Conservation (phyloP, 2,329 filamentous ascomycete species). For the Fusarium domesticum region DNA sequence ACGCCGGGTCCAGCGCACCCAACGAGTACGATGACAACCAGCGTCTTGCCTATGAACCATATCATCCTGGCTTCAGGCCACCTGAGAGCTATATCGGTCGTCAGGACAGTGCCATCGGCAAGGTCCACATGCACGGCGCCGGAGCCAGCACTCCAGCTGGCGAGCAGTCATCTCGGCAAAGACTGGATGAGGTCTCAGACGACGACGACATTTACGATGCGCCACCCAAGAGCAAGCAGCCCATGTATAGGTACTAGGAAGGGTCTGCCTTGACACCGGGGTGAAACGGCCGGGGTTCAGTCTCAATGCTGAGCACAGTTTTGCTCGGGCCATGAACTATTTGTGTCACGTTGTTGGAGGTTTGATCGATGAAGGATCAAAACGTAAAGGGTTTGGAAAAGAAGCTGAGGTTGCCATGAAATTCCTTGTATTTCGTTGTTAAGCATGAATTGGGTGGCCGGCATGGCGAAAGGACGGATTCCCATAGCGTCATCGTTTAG, state of each 20-base stretch:
- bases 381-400: neutral
- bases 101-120: constrained; percentile 42
- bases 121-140: constrained; percentile 43
- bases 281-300: neutral
- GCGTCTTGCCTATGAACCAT: constrained; percentile 36
- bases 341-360: neutral
- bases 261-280: neutral
- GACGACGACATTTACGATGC: constrained; percentile 43
- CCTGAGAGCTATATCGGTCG: constrained; percentile 30
- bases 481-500: constrained; percentile 25
- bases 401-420: neutral
- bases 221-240: constrained; percentile 38
- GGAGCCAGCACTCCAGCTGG: constrained; percentile 19
- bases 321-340: neutral
- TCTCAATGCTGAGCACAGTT: neutral
- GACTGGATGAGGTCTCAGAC: constrained; percentile 30
- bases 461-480: constrained; percentile 26
- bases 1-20: constrained; percentile 12
- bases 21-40: constrained; percentile 20
- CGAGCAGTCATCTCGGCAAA: constrained; percentile 15
- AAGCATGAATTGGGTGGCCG: constrained; percentile 20
- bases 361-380: neutral
- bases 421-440: constrained; percentile 11
- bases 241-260: constrained; percentile 35
- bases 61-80: constrained; percentile 37